These are phyloP conservation scores for Rhipidocladum racemiflorum DNA, from an alignment of 176 grass and related monocot genomes.

Conservation along the genomic window DNA sequence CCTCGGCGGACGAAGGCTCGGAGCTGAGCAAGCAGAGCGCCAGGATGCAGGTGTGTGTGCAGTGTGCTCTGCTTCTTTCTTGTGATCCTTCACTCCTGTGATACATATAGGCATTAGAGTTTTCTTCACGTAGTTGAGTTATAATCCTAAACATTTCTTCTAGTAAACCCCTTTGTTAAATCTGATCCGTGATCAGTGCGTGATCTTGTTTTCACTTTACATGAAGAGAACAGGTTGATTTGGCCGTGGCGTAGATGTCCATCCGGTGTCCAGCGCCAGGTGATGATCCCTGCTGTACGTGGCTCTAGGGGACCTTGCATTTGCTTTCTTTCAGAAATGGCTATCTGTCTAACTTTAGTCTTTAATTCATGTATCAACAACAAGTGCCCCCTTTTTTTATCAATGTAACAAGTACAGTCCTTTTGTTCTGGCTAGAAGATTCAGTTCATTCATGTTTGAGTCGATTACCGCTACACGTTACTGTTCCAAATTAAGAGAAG, in stretches of 20 bases:
- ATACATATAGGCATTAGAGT: not conserved
- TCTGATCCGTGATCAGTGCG: not conserved
- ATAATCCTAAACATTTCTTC: not conserved
- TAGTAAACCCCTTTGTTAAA: not conserved
- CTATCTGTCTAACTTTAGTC: not conserved
- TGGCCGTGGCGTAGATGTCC: too few relatives aligned
- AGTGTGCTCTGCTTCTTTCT: not conserved
- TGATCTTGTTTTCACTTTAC: not conserved
- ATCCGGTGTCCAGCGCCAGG: too few relatives aligned
- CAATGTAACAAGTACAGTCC: not conserved
- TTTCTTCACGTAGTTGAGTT: not conserved
- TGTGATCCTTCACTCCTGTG: not conserved
- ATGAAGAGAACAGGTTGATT: too few relatives aligned
- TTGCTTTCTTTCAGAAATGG: not conserved
- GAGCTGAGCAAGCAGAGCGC: constrained; percentile 57
- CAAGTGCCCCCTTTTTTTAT: not conserved
- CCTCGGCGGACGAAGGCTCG: constrained; percentile 47
- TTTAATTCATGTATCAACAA: not conserved
- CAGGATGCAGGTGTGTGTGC: constrained; percentile 57
- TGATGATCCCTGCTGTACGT: too few relatives aligned
- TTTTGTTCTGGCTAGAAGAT: not conserved
- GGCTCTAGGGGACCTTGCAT: not conserved
- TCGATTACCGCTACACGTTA: not conserved
- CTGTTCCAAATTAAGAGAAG: not conserved
- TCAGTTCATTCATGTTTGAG: not conserved